phyloP scores from a whole-genome alignment of 805 yeast species.

The Ogataea siamensis region DNA sequence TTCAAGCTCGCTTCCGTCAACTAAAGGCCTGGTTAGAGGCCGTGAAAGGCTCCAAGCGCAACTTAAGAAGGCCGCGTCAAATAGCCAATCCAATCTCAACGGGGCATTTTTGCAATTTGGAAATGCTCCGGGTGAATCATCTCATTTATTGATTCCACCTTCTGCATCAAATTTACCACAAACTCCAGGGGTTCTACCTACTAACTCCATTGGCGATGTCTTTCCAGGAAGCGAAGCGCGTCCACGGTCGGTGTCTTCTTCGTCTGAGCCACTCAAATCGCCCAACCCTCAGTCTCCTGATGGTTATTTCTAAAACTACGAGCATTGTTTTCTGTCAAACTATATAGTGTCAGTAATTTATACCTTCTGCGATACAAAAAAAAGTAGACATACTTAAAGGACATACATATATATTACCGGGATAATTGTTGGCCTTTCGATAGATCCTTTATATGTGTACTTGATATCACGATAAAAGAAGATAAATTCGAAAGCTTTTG shows the following conservation, averaged over 20 bases:
- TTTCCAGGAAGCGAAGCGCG: constrained; percentile 15
- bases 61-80: constrained; percentile 20
- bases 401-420: constrained; percentile 2
- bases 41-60: constrained; percentile 26
- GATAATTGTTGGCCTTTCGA: constrained; percentile 1
- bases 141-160: constrained; percentile 1
- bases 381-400: constrained; percentile 10
- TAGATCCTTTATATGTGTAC: constrained; percentile 4
- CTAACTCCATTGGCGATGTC: constrained; percentile 23
- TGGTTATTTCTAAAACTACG: constrained; percentile 3
- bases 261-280: constrained; percentile 4
- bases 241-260: background rate
- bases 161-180: constrained; percentile 18
- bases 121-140: constrained; percentile 1
- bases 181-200: constrained; percentile 27
- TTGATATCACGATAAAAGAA: no score
- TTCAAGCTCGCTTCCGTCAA: constrained; percentile 5
- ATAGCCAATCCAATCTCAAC: constrained; percentile 13
- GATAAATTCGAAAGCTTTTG: no score
- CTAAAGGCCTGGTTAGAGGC: constrained; percentile 22
- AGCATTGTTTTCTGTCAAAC: constrained; percentile 8
- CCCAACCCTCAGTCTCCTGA: constrained; percentile 2
- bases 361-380: constrained; percentile 6
- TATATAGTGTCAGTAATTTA: constrained; percentile 12
- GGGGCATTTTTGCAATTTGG: constrained; percentile 18